Base-by-base conservation (phyloP, 2,329 filamentous ascomycete genomes). In the Monosporascus sp. region DNA sequence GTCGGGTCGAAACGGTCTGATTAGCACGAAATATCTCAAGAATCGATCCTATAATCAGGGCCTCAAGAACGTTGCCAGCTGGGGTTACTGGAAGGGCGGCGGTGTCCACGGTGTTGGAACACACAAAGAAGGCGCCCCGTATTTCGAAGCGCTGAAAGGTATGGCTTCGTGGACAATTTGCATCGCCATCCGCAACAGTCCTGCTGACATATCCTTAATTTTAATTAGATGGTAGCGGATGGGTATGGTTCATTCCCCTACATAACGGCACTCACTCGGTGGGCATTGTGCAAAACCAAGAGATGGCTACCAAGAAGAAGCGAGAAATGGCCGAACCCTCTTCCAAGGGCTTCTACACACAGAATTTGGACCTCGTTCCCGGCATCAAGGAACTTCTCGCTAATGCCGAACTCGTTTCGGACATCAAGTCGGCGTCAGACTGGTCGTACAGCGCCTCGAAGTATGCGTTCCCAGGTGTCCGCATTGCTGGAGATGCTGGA, bases 201-300 rank as follows among this genome's bases (percentile, higher is more conserved):
- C 24, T 24, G 24, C 24, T 24, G 24, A 24, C 24, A 24, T 24
- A 24, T 24, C 24, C 24, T 24, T 24, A 24, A 24, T 24, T 24
- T 24, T 24, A 24, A 24, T 24, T 24, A 66, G 76, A 81, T 60
- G 69, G 52, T 2, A 79, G 73, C 53, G 78, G 78, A 14, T 81
- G 77, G 78, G 63, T 55, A 16, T 81, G 77, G 77, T 65, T 66
- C 48, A 80, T 81, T 51, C 78, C 78, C 0, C 62, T 81, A 1
- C 76, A 80, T 60, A 65, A 79, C 56, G 74, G 70, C 14, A 77
- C 69, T 3, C 50, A 56, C 3, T 78, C 75, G 0, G 69, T 78
- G 1, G 75, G 76, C 14, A 60, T 77, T 7, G 74, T 77, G 5
- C 64, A 65, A 57, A 69, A 70, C 52, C 73, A 78, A 60, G 61